phyloP scores from a whole-genome alignment of 2,329 filamentous ascomycete genomes.

The Aspergillus clavatus region DNA sequence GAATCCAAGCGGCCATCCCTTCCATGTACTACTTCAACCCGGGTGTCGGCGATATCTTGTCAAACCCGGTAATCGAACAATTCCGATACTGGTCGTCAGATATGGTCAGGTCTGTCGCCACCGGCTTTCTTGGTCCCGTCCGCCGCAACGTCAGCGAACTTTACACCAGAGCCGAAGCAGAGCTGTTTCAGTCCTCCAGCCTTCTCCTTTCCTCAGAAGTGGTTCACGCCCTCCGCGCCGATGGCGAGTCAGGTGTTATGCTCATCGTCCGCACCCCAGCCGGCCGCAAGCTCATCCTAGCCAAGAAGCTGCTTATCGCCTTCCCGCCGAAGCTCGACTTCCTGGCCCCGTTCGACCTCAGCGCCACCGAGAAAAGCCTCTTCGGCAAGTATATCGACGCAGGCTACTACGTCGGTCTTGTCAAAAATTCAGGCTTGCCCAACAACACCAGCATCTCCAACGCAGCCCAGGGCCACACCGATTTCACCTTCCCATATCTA shows the following conservation, averaged over 20 bases:
- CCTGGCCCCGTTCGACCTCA: constrained; percentile 37
- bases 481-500: not conserved
- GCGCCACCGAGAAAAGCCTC: constrained; percentile 26
- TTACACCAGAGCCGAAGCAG: constrained; percentile 35
- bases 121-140: constrained; percentile 26
- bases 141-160: constrained; percentile 38
- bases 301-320: constrained; percentile 41
- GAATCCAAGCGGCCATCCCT: constrained; percentile 17
- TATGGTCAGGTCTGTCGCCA: constrained; percentile 32
- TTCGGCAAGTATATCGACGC: constrained; percentile 35
- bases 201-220: not conserved
- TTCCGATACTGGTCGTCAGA: constrained; percentile 21
- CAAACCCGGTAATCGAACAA: constrained; percentile 19
- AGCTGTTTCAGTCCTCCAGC: constrained; percentile 17
- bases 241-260: constrained; percentile 12
- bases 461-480: constrained; percentile 10
- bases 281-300: constrained; percentile 30
- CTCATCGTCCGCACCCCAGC: constrained; percentile 18
- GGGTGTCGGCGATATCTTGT: constrained; percentile 18
- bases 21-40: constrained; percentile 16
- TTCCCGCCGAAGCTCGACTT: constrained; percentile 37
- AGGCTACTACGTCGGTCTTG: constrained; percentile 34
- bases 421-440: constrained; percentile 35
- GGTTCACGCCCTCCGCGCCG: not conserved
- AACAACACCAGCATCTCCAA: constrained; percentile 21